A percentile compares a stretch with the other conserved stretches of the same genome.
Evolutionary conservation across 805 yeast species (phyloP).

Genomic region (Wickerhamiella spandovensis): DNA sequence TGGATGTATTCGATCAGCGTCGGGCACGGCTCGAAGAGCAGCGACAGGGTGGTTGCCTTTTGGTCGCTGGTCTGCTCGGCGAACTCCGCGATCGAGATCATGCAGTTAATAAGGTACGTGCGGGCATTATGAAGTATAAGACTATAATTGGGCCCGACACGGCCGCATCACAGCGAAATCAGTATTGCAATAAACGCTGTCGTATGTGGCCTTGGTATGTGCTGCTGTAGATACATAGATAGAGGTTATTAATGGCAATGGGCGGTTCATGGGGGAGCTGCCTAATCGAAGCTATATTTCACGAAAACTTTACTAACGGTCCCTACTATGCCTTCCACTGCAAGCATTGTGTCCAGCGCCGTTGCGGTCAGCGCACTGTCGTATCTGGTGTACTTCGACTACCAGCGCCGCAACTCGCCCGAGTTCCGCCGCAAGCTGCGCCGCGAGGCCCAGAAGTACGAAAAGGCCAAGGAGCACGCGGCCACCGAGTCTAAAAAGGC

Average conservation of each 20-base stretch:
- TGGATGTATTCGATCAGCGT: constrained; percentile 29
- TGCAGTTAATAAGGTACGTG: neutral
- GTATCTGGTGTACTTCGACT: constrained; percentile 83
- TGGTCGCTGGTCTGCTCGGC: neutral
- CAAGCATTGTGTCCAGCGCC: constrained; percentile 21
- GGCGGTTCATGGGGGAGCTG: no score
- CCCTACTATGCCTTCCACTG: constrained; percentile 23
- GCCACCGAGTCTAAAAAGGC: constrained; percentile 48
- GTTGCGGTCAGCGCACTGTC: constrained; percentile 24
- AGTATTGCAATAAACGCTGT: no score
- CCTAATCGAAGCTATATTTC: no score
- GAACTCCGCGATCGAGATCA: neutral
- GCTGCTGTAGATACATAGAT: no score
- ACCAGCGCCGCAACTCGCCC: constrained; percentile 69
- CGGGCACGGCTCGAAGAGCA: constrained; percentile 53
- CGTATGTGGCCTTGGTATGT: no score
- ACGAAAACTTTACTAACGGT: neutral
- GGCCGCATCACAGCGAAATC: no score
- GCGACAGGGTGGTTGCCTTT: constrained; percentile 25
- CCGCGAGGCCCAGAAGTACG: constrained; percentile 48
- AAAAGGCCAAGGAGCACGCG: constrained; percentile 41
- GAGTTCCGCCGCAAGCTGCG: constrained; percentile 70
- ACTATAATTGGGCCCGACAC: no score
- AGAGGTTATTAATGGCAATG: no score
- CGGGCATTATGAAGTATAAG: no score